A percentile compares a stretch with the other conserved stretches of the same genome.
Evolutionary conservation across 495 filamentous ascomycete species (phyloP).

Genomic region (Copromyces sp.): DNA sequence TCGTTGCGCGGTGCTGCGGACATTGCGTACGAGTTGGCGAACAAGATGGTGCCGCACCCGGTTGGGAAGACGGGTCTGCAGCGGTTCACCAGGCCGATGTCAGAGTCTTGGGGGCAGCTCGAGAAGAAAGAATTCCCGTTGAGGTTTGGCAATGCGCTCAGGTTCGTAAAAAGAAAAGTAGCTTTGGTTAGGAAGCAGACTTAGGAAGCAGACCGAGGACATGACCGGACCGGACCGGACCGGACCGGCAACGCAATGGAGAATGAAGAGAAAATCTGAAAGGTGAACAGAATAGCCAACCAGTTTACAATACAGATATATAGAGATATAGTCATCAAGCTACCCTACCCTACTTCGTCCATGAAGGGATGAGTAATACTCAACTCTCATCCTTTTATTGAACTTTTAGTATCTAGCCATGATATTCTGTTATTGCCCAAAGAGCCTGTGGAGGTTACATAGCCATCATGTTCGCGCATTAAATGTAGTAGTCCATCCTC

Average conservation of each 20-base stretch:
- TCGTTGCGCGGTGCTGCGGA: constrained; percentile 33
- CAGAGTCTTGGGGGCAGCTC: background rate
- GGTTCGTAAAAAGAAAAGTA: no score
- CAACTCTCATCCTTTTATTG: background rate
- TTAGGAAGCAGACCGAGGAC: background rate
- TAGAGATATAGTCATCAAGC: background rate
- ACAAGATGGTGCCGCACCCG: background rate
- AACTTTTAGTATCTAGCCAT: background rate
- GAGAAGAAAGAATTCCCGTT: background rate
- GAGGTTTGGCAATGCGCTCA: background rate
- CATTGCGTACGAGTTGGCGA: constrained; percentile 19
- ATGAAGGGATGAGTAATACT: background rate
- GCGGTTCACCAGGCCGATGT: constrained; percentile 10
- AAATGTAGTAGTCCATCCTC: no score
- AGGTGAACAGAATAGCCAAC: background rate
- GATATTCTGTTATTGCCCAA: background rate
- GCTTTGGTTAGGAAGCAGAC: background rate
- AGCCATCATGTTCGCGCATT: background rate
- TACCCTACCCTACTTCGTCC: background rate
- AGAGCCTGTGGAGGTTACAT: background rate
- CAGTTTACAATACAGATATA: background rate
- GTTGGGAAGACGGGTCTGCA: constrained; percentile 29
- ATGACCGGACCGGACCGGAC: background rate
- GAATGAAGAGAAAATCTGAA: background rate
- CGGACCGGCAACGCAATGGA: background rate